Conservation (phyloP, 163 green algal species). For the Chlamydomonas reinhardtii region DNA sequence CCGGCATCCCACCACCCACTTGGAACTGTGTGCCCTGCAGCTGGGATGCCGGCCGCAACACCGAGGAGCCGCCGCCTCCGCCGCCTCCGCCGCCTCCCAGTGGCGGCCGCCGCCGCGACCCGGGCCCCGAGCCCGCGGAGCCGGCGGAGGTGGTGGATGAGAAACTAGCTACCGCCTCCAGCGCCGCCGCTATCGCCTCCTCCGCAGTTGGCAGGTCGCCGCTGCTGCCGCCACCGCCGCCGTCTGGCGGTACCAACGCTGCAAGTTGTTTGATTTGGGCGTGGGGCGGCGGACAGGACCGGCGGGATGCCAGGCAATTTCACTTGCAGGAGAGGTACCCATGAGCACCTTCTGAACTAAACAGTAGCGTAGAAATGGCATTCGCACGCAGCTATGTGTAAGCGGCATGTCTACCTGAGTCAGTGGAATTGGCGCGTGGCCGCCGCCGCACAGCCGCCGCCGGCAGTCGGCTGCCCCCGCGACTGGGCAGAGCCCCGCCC, state of each 20-base stretch:
- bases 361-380: too few relatives aligned
- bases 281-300: too few relatives aligned
- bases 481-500: background rate
- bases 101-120: conserved; percentile 1
- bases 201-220: background rate
- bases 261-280: too few relatives aligned
- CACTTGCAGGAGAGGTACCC: too few relatives aligned
- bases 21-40: conserved; percentile 43
- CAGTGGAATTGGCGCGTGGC: background rate
- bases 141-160: background rate
- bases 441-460: background rate
- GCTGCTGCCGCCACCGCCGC: background rate
- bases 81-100: background rate
- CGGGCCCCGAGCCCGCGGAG: background rate
- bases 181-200: conserved; percentile 3
- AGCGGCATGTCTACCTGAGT: conserved; percentile 23
- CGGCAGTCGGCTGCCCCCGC: background rate
- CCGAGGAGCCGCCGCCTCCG: too few relatives aligned
- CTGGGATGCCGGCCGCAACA: conserved; percentile 1
- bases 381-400: too few relatives aligned
- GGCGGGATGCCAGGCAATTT: too few relatives aligned
- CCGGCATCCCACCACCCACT: too few relatives aligned
- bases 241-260: background rate
- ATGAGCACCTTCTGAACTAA: too few relatives aligned
- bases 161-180: conserved; percentile 21